phyloP scores from a whole-genome alignment of 2,329 filamentous ascomycete genomes.

The Celoporthe dispersa region DNA sequence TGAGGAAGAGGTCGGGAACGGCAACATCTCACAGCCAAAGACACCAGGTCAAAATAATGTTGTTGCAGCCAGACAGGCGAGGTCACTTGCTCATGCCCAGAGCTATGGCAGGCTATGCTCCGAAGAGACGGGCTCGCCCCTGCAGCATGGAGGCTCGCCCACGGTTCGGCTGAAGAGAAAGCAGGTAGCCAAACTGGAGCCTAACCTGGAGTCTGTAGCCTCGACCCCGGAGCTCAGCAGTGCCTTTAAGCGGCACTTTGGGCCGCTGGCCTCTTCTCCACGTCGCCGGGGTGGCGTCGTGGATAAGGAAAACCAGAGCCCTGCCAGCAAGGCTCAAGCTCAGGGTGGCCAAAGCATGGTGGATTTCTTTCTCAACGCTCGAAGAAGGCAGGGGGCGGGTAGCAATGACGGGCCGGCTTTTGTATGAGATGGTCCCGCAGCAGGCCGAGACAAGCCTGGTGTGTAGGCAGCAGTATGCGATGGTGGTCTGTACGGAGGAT shows the following conservation, averaged over 20 bases:
- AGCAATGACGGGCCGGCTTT: conserved; percentile 22
- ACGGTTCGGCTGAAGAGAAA: conserved; percentile 28
- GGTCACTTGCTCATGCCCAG: conserved; percentile 17
- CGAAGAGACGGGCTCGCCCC: conserved; percentile 24
- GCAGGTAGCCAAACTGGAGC: conserved; percentile 10
- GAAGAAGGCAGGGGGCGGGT: conserved; percentile 14
- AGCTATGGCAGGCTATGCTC: conserved; percentile 9
- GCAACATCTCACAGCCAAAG: not conserved
- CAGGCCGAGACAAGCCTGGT: not conserved
- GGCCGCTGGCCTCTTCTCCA: conserved; percentile 6
- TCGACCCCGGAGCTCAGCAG: conserved; percentile 23
- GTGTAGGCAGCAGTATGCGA: not conserved
- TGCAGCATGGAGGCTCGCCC: conserved; percentile 11
- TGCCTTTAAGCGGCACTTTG: conserved; percentile 25
- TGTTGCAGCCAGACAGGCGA: conserved; percentile 6
- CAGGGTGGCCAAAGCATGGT: conserved; percentile 27
- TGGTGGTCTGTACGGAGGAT: not conserved
- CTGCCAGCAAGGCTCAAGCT: not conserved
- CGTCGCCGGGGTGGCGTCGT: not conserved
- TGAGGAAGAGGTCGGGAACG: not conserved
- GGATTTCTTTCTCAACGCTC: conserved; percentile 26
- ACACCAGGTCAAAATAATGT: conserved; percentile 16
- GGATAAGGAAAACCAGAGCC: conserved; percentile 23
- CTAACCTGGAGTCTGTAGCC: conserved; percentile 11
- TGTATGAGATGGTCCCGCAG: conserved; percentile 13